phyloP scores from a whole-genome alignment of 106 monocot species.

The Platanthera guangdongensis region DNA sequence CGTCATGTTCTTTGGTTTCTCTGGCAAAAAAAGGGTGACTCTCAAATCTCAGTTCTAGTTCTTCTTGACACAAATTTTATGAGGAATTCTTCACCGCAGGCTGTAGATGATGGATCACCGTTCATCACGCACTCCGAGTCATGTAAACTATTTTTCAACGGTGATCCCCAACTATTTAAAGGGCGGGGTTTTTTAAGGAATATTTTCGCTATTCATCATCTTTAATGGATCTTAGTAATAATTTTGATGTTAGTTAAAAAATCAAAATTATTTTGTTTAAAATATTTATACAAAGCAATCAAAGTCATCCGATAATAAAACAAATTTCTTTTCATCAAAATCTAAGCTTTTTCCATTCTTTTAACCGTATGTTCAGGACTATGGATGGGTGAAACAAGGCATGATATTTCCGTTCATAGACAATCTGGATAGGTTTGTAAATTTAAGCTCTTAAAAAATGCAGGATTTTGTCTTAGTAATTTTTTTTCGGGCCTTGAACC shows the following conservation, averaged over 20 bases:
- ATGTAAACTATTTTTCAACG: background rate
- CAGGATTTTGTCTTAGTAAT: background rate
- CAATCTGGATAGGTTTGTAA: conserved; percentile 65
- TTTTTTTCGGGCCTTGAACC: background rate
- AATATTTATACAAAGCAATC: too few relatives aligned
- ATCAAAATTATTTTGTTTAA: too few relatives aligned
- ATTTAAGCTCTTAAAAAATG: background rate
- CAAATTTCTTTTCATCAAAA: too few relatives aligned
- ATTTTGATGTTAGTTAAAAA: background rate
- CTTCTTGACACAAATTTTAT: background rate
- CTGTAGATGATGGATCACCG: background rate
- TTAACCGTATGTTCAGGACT: conserved; percentile 46
- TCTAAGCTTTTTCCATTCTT: background rate
- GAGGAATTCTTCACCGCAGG: background rate
- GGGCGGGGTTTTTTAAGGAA: too few relatives aligned
- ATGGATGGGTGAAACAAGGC: conserved; percentile 92
- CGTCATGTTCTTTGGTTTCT: conserved; percentile 87
- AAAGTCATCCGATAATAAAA: too few relatives aligned
- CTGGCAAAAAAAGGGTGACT: conserved; percentile 62
- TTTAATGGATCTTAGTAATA: background rate
- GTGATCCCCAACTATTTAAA: background rate
- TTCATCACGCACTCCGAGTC: background rate
- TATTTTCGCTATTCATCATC: background rate
- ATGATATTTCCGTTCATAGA: conserved; percentile 85
- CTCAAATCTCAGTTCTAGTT: background rate